These are phyloP conservation scores for Fagopyrum tataricum DNA, from an alignment of 148 eudicot genomes.

Conservation along the genomic window DNA sequence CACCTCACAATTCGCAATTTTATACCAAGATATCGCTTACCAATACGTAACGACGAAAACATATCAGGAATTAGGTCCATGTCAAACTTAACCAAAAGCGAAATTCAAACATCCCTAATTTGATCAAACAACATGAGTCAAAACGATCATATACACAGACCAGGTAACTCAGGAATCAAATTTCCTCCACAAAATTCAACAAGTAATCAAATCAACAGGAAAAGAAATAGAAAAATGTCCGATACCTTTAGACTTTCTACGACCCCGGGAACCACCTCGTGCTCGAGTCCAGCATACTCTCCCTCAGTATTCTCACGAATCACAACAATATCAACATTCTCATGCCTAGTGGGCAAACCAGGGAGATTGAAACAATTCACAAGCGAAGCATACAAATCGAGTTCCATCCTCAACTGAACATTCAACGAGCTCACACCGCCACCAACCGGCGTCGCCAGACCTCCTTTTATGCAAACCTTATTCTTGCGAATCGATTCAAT, in stretches of 20 bases:
- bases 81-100: background rate
- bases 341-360: slow-evolving; percentile 30
- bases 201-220: background rate
- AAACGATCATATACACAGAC: background rate
- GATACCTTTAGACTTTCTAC: slow-evolving; percentile 32
- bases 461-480: slow-evolving; percentile 35
- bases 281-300: slow-evolving; percentile 34
- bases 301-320: slow-evolving; percentile 35
- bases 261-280: slow-evolving; percentile 35
- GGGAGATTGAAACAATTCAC: slow-evolving; percentile 29
- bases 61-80: background rate
- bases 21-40: background rate
- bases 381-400: slow-evolving; percentile 30
- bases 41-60: background rate
- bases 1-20: background rate
- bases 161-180: background rate
- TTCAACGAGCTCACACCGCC: slow-evolving; percentile 33
- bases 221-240: background rate
- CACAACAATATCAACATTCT: slow-evolving; percentile 33
- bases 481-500: slow-evolving; percentile 29
- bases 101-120: background rate
- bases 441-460: slow-evolving; percentile 29
- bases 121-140: background rate
- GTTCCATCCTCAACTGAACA: slow-evolving; percentile 27
- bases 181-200: background rate